phyloP scores from a whole-genome alignment of 352 stramenopile species.

The Phytopythium chamaehyphon region DNA sequence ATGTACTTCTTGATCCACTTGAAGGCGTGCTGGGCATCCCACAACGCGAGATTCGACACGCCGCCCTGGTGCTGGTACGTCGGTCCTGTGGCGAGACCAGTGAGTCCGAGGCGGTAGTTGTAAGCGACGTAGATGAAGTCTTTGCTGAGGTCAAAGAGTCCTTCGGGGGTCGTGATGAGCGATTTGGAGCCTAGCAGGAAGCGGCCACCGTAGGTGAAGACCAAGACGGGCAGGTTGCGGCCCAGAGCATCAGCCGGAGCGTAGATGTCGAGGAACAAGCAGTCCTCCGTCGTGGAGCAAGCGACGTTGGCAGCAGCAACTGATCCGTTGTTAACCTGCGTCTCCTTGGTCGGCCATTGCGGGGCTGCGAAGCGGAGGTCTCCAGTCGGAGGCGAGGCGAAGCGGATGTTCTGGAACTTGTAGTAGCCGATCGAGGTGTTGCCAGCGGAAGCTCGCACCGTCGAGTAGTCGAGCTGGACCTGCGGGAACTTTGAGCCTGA shows the following conservation, averaged over 20 bases:
- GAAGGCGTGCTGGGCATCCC: slow-evolving; percentile 24
- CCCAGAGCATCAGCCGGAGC: slow-evolving; percentile 12
- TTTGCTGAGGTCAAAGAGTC: slow-evolving; percentile 18
- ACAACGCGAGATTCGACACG: slow-evolving; percentile 17
- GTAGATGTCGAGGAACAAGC: slow-evolving; percentile 33
- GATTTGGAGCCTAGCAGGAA: slow-evolving; percentile 23
- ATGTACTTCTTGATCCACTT: slow-evolving; percentile 37
- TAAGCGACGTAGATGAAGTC: slow-evolving; percentile 31
- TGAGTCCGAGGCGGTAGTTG: slow-evolving; percentile 33
- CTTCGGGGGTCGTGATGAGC: slow-evolving; percentile 11
- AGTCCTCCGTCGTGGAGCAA: slow-evolving; percentile 21
- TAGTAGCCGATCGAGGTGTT: slow-evolving; percentile 27
- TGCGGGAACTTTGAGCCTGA: slow-evolving; percentile 6
- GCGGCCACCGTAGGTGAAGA: slow-evolving; percentile 29
- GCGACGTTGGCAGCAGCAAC: slow-evolving; percentile 19
- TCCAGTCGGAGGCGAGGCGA: slow-evolving; percentile 14
- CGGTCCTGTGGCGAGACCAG: slow-evolving; percentile 14
- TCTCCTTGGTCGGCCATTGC: slow-evolving; percentile 17
- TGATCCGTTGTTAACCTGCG: slow-evolving; percentile 16
- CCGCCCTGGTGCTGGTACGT: slow-evolving; percentile 27
- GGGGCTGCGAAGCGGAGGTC: slow-evolving; percentile 20
- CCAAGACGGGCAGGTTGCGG: slow-evolving; percentile 26
- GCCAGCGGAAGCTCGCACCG: slow-evolving; percentile 14
- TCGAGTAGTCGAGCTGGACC: slow-evolving; percentile 25
- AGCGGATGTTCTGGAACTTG: slow-evolving; percentile 34